Percentiles rank a stretch among this genome's conserved stretches.
phyloP scores from a whole-genome alignment of 2,329 filamentous ascomycete genomes.

The Hymenoscyphus scutula region DNA sequence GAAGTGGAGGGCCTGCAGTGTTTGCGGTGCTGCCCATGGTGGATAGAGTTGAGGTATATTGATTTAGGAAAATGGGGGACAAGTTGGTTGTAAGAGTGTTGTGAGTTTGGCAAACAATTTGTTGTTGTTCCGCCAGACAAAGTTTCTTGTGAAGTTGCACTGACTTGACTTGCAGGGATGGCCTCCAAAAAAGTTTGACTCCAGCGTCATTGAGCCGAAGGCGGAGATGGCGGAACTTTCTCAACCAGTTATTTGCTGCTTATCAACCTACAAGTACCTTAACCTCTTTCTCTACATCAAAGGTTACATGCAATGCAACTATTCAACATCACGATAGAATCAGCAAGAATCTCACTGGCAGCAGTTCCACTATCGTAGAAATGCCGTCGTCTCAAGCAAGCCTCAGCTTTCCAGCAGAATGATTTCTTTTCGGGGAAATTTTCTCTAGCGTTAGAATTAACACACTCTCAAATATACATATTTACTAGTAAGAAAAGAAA shows the following conservation, averaged over 20 bases:
- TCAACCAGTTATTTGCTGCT: neutral
- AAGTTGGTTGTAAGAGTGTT: neutral
- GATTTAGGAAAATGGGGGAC: neutral
- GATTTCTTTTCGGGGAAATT: no score
- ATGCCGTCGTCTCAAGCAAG: constrained; percentile 27
- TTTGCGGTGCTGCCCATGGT: neutral
- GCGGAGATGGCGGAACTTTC: neutral
- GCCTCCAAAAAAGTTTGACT: constrained; percentile 1
- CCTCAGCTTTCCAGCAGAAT: no score
- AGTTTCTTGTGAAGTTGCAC: neutral
- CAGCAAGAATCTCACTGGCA: constrained; percentile 26
- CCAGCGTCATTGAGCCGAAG: constrained; percentile 10
- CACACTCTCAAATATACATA: no score
- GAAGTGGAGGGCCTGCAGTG: neutral
- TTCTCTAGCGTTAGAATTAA: no score
- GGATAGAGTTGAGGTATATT: neutral
- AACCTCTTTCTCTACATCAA: neutral
- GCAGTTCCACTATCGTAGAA: constrained; percentile 26
- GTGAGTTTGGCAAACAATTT: neutral
- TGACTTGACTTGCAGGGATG: constrained; percentile 9
- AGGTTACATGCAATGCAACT: neutral
- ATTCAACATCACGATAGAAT: constrained; percentile 23
- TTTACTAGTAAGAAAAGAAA: no score
- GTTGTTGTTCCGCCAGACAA: neutral
- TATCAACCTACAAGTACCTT: neutral